These are phyloP conservation scores for Plasmodium yoelii DNA, from an alignment of 169 alveolate species.

Conservation along the genomic window DNA sequence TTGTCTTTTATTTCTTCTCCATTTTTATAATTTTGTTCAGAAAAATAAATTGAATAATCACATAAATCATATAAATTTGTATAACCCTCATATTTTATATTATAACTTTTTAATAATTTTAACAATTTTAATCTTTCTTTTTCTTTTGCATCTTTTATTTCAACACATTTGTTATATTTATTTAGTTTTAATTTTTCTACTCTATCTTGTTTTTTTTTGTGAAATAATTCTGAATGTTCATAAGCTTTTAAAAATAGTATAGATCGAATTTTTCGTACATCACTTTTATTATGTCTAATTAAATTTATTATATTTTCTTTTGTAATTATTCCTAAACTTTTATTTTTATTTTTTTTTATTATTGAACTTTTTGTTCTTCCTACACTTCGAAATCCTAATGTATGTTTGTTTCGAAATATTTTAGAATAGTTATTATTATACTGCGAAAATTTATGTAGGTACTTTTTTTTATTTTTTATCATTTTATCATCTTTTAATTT, in stretches of 20 bases:
- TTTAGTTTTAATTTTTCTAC: constrained; percentile 6
- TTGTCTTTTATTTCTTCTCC: too few species aligned
- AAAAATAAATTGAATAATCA: constrained; percentile 51
- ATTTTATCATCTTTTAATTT: too few species aligned
- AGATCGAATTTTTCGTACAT: constrained; percentile 25
- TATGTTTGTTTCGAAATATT: neutral
- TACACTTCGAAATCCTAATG: neutral
- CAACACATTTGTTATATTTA: constrained; percentile 9
- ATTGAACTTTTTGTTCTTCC: neutral
- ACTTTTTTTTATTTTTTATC: too few species aligned
- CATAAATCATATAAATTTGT: constrained; percentile 34
- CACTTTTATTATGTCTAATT: constrained; percentile 36
- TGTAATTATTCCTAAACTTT: constrained; percentile 9
- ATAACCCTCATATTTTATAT: constrained; percentile 40
- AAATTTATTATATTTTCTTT: constrained; percentile 31
- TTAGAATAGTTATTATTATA: neutral
- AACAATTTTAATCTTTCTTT: constrained; percentile 46
- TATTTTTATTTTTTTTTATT: neutral
- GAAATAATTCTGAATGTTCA: constrained; percentile 57
- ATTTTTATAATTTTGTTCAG: neutral
- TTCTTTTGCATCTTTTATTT: constrained; percentile 23
- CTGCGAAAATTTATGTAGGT: too few species aligned
- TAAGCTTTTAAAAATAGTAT: constrained; percentile 47
- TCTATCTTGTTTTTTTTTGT: constrained; percentile 37
- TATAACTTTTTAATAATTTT: constrained; percentile 43